These are phyloP conservation scores for Aspergillus diversus DNA, from an alignment of 495 filamentous ascomycete species.

Conservation along the genomic window DNA sequence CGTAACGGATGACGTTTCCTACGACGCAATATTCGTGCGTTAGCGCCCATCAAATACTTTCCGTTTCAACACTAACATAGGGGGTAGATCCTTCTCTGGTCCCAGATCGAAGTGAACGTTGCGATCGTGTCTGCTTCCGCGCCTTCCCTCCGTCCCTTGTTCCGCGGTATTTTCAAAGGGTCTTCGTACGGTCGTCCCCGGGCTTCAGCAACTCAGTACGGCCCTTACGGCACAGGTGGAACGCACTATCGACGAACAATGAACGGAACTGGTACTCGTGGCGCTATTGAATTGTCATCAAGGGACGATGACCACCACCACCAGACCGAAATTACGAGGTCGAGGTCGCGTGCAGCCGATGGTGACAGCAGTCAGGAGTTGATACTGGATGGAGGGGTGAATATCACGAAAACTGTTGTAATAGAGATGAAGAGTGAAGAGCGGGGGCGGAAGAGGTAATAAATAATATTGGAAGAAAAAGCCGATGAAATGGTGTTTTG, in stretches of 20 bases:
- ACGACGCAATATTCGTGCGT: constrained; percentile 20
- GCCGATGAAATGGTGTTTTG: too few species aligned
- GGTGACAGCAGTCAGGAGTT: constrained; percentile 12
- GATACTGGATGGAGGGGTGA: constrained; percentile 10
- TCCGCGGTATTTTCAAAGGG: constrained; percentile 17
- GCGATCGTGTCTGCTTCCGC: constrained; percentile 26
- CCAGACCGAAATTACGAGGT: not conserved
- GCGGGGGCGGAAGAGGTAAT: not conserved
- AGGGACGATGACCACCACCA: constrained; percentile 10
- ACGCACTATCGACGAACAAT: constrained; percentile 8
- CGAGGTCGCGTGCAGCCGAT: not conserved
- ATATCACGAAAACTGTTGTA: constrained; percentile 14
- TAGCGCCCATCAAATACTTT: not conserved
- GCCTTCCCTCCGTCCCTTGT: constrained; percentile 20
- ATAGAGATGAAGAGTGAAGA: constrained; percentile 16
- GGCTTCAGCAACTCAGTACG: not conserved
- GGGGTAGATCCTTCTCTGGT: constrained; percentile 24
- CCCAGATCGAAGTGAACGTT: constrained; percentile 26
- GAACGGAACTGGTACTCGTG: constrained; percentile 1
- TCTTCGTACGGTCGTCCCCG: constrained; percentile 12
- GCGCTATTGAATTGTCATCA: constrained; percentile 11
- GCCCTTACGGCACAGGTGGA: constrained; percentile 2
- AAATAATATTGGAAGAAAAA: not conserved
- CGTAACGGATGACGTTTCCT: constrained; percentile 18
- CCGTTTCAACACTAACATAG: not conserved